A percentile compares a stretch with the other conserved stretches of the same genome.
These are phyloP conservation scores for Boletus huronensis DNA, from an alignment of 768 basidiomycete species.

Conservation along the genomic window DNA sequence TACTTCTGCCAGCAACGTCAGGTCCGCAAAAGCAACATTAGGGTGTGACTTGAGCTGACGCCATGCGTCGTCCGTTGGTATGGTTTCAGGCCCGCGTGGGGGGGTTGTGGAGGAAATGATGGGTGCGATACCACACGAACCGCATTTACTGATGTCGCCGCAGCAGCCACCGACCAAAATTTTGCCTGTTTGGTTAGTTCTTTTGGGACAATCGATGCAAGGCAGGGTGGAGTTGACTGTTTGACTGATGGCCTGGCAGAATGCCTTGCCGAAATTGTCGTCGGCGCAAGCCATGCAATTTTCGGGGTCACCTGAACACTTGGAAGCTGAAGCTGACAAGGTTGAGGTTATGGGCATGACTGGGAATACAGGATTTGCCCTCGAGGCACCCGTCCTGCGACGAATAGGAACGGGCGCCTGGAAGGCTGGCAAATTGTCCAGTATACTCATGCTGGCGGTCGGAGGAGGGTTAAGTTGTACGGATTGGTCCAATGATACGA, in stretches of 20 bases:
- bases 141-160: slow-evolving; percentile 32
- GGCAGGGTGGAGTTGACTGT: slow-evolving; percentile 49
- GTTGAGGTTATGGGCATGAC: slow-evolving; percentile 36
- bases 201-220: slow-evolving; percentile 56
- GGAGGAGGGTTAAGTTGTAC: slow-evolving; percentile 27
- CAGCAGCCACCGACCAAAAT: slow-evolving; percentile 36
- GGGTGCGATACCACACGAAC: slow-evolving; percentile 33
- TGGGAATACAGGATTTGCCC: slow-evolving; percentile 53
- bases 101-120: slow-evolving; percentile 23
- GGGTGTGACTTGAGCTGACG: slow-evolving; percentile 83
- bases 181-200: slow-evolving; percentile 23
- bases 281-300: slow-evolving; percentile 85
- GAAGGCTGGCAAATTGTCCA: slow-evolving; percentile 75
- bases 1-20: slow-evolving; percentile 82
- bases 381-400: slow-evolving; percentile 42
- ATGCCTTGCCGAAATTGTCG: slow-evolving; percentile 84
- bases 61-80: slow-evolving; percentile 83
- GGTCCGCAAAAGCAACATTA: slow-evolving; percentile 80
- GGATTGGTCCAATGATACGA: slow-evolving; percentile 23
- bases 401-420: slow-evolving; percentile 82
- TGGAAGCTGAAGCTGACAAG: slow-evolving; percentile 29
- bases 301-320: slow-evolving; percentile 81
- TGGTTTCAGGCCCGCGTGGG: slow-evolving; percentile 42
- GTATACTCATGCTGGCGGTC: slow-evolving; percentile 49
- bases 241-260: slow-evolving; percentile 72